Evolutionary conservation across 805 yeast genomes (phyloP), one percentile per base, ranked within the genome.

Genomic region (Sungouiozyma ichnusensis): DNA sequence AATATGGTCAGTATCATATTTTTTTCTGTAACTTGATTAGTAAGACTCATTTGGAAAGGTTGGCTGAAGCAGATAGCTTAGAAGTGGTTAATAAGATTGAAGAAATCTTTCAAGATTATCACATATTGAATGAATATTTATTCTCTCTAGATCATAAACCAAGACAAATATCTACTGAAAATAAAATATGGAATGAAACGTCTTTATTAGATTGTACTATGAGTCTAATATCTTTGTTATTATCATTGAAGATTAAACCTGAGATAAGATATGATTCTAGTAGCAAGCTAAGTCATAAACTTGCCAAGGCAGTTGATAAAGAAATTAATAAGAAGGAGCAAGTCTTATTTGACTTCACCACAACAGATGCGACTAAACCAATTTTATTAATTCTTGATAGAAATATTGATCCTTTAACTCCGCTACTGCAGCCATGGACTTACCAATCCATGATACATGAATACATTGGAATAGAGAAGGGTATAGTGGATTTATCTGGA

Each of bases 401-500:
- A 41, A 75, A 79, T 44, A 82, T 77, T 54, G 99, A 92, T 62
- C 97, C 98, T 2, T 69, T 90, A 13, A 90, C 99, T 0, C 97
- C 99, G 1, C 69, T 92, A 24, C 65, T 92, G 38, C 76, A 81
- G 33, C 98, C 97, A 2, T 92, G 99, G 99, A 88, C 98, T 1
- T 92, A 86, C 63, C 97, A 90, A 58, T 84, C 96, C 2, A 90
- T 92, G 97, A 85, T 92, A 15, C 95, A 90, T 59, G 97, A 94
- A 58, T 72, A 87, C 17, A 67, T 92, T 24, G 95, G 90, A 2
- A 84, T 92, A 44, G 66, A 70, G 29, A 81, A 86, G 55, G 90
- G 92, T 52, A 74, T 88, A 2, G 94, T 86, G 3, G 81, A 77
- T 50, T 60, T 88, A 31, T 67, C 79, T 0, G 53, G 62, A 1